phyloP scores from a whole-genome alignment of 805 yeast genomes.

The Starmera amethionina region DNA sequence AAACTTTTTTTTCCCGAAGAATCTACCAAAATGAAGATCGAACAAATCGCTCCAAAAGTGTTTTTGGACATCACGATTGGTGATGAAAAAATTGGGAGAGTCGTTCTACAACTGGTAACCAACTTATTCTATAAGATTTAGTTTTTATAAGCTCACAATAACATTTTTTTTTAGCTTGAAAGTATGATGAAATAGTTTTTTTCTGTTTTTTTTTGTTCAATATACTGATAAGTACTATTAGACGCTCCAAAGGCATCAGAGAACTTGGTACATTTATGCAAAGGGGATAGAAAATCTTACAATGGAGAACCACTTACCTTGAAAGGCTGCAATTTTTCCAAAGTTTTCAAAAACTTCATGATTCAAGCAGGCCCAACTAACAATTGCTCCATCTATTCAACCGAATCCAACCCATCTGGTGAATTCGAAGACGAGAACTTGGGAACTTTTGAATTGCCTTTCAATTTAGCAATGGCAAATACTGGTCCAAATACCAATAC shows the following conservation, averaged over 20 bases:
- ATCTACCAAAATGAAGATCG: slow-evolving; percentile 7
- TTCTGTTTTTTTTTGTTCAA: not conserved
- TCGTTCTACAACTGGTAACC: slow-evolving; percentile 44
- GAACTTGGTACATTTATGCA: slow-evolving; percentile 41
- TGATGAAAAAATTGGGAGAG: slow-evolving; percentile 37
- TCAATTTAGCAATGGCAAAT: slow-evolving; percentile 58
- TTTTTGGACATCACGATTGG: slow-evolving; percentile 47
- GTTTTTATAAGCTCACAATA: not conserved
- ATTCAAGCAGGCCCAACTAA: slow-evolving; percentile 61
- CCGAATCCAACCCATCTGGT: slow-evolving; percentile 20
- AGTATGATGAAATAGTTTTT: slow-evolving; percentile 1
- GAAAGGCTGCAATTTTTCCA: slow-evolving; percentile 42
- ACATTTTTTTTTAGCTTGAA: not conserved
- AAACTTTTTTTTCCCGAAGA: not conserved
- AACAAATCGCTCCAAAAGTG: slow-evolving; percentile 7
- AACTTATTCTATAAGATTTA: slow-evolving; percentile 7
- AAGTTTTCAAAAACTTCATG: slow-evolving; percentile 60
- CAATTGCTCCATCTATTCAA: slow-evolving; percentile 34
- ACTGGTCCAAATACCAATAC: slow-evolving; percentile 41
- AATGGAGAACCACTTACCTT: slow-evolving; percentile 22
- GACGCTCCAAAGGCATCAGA: slow-evolving; percentile 47
- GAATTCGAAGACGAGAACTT: slow-evolving; percentile 51
- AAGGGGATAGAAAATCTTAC: slow-evolving; percentile 19
- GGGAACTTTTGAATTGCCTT: slow-evolving; percentile 31
- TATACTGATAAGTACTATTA: not conserved